Percentiles rank a stretch among this genome's conserved stretches.
These are phyloP conservation scores for Penicillium ochrochloron DNA, from an alignment of 495 filamentous ascomycete species.

Conservation along the genomic window DNA sequence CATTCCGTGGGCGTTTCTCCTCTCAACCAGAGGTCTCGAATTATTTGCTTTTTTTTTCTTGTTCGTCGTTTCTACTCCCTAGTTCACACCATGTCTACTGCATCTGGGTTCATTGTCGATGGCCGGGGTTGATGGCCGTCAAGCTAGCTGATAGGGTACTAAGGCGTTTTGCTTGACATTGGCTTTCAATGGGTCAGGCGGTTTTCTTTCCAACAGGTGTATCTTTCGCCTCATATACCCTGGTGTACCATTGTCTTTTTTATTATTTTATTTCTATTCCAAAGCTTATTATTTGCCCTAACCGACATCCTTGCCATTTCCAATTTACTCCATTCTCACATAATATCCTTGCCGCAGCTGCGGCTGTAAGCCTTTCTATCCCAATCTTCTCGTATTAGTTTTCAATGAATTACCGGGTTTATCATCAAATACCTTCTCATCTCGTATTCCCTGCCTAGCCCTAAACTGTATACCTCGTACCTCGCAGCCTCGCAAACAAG, in stretches of 20 bases:
- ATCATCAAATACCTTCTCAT: background rate
- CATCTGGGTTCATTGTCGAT: slow-evolving; percentile 24
- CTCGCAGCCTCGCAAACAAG: slow-evolving; percentile 1
- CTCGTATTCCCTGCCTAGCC: background rate
- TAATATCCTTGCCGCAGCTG: background rate
- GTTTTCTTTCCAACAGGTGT: slow-evolving; percentile 31
- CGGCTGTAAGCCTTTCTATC: background rate
- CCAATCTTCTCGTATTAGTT: background rate
- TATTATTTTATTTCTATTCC: slow-evolving; percentile 1
- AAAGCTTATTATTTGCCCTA: slow-evolving; percentile 8
- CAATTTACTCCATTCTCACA: background rate
- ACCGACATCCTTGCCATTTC: slow-evolving; percentile 6
- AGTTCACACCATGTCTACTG: slow-evolving; percentile 11
- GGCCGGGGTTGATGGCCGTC: slow-evolving; percentile 1
- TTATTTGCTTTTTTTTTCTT: background rate
- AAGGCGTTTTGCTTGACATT: slow-evolving; percentile 33
- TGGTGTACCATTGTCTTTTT: slow-evolving; percentile 23
- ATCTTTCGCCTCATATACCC: slow-evolving; percentile 32
- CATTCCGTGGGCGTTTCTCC: slow-evolving; percentile 29
- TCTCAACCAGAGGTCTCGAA: slow-evolving; percentile 15
- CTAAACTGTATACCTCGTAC: background rate
- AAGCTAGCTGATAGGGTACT: slow-evolving; percentile 10
- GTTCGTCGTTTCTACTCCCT: slow-evolving; percentile 5
- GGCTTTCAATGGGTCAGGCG: slow-evolving; percentile 26
- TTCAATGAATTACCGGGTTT: background rate